Conservation (phyloP, 805 yeast species). For the Cyberlindnera euphorbiae region DNA sequence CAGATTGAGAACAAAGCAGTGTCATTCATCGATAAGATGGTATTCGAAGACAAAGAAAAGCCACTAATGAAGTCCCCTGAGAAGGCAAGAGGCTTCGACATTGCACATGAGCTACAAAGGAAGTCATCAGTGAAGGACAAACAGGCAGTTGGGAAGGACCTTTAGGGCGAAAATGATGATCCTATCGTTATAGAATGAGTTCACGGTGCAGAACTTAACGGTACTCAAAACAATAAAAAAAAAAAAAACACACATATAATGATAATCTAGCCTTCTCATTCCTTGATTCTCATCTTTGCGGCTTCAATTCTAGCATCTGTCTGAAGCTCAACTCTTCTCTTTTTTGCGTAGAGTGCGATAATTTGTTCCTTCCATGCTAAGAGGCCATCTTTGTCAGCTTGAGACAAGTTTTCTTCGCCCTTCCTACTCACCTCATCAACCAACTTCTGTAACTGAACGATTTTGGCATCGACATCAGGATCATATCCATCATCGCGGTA, state of each 20-base stretch:
- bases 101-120: too few species aligned
- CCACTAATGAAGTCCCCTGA: too few species aligned
- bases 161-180: too few species aligned
- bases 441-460: slow-evolving; percentile 4
- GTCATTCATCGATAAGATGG: slow-evolving; percentile 34
- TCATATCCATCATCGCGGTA: slow-evolving; percentile 6
- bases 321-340: too few species aligned
- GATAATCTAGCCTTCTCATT: too few species aligned
- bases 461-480: slow-evolving; percentile 10
- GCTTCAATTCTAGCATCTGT: too few species aligned
- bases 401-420: not conserved
- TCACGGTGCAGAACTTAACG: not conserved
- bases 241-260: too few species aligned
- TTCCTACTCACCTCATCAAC: slow-evolving; percentile 4
- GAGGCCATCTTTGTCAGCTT: not conserved
- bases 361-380: too few species aligned
- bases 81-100: too few species aligned
- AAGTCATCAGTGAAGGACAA: too few species aligned
- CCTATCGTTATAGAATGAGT: not conserved
- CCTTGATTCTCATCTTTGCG: slow-evolving; percentile 1
- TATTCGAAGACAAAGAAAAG: slow-evolving; percentile 29
- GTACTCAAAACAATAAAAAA: not conserved
- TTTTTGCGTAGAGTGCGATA: too few species aligned
- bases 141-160: too few species aligned
- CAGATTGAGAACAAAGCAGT: slow-evolving; percentile 25